Conservation (phyloP, 2,329 filamentous ascomycete genomes). For the Thielaviopsis euricoi region DNA sequence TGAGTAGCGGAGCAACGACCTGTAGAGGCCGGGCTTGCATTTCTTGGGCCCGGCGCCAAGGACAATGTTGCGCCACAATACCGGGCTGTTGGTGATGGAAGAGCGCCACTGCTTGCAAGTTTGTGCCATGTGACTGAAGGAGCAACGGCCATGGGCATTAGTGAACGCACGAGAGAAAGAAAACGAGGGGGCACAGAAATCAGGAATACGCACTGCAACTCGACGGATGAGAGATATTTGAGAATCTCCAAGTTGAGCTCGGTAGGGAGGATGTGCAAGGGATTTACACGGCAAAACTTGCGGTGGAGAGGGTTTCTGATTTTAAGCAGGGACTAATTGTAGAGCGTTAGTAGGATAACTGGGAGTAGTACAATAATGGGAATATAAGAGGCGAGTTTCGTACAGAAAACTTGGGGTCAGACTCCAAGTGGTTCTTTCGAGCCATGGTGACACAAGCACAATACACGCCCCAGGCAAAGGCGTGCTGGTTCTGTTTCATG, state of each 20-base stretch:
- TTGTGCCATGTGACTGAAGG: neutral
- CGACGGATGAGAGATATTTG: neutral
- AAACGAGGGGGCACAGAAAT: no score
- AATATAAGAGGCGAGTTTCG: neutral
- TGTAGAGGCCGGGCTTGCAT: neutral
- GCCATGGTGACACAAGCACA: constrained; percentile 23
- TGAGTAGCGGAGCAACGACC: neutral
- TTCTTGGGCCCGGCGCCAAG: neutral
- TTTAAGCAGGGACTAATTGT: constrained; percentile 9
- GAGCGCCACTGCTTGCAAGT: neutral
- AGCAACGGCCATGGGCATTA: no score
- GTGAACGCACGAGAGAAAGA: no score
- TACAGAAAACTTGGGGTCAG: neutral
- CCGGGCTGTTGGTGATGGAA: neutral
- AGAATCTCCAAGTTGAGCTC: constrained; percentile 10
- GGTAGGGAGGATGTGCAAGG: constrained; percentile 2
- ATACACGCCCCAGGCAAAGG: constrained; percentile 25
- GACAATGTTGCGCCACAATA: neutral
- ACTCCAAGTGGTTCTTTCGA: constrained; percentile 15
- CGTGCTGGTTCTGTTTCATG: constrained; percentile 21
- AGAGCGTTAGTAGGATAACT: neutral
- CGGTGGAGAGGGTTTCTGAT: constrained; percentile 2
- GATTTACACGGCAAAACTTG: constrained; percentile 3
- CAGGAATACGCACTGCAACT: constrained; percentile 1
- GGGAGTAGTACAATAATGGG: no score